Conservation (phyloP, 2,329 filamentous ascomycete species). For the Parasarocladium wereldwijsianum region DNA sequence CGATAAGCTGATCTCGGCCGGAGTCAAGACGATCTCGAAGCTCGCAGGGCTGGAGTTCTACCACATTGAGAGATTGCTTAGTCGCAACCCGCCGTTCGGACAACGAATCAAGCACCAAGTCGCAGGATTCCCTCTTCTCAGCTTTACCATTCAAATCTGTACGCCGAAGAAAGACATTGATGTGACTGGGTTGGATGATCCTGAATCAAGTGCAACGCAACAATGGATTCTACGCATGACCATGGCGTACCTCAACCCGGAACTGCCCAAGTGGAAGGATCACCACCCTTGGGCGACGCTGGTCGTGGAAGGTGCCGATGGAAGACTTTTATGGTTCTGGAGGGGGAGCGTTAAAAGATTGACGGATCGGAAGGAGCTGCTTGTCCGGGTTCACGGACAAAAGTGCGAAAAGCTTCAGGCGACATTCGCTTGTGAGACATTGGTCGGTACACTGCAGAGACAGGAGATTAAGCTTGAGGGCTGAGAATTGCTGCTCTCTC, state of each 20-base stretch:
- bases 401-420: constrained; percentile 41
- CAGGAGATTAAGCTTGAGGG: constrained; percentile 11
- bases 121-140: constrained; percentile 51
- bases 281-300: constrained; percentile 57
- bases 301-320: constrained; percentile 44
- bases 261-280: constrained; percentile 46
- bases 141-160: constrained; percentile 22
- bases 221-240: constrained; percentile 41
- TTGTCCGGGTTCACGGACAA: constrained; percentile 40
- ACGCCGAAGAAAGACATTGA: neutral
- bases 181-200: neutral
- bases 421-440: constrained; percentile 73
- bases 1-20: constrained; percentile 56
- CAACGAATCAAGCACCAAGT: constrained; percentile 50
- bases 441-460: constrained; percentile 49
- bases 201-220: neutral
- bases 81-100: constrained; percentile 73
- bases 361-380: constrained; percentile 37
- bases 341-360: constrained; percentile 49
- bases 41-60: constrained; percentile 52
- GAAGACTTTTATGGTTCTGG: constrained; percentile 51
- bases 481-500: neutral
- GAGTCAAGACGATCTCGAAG: constrained; percentile 56
- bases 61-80: constrained; percentile 62
- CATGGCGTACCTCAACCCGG: constrained; percentile 57